phyloP scores from a whole-genome alignment of 805 yeast genomes.

The Candida nanaspora region DNA sequence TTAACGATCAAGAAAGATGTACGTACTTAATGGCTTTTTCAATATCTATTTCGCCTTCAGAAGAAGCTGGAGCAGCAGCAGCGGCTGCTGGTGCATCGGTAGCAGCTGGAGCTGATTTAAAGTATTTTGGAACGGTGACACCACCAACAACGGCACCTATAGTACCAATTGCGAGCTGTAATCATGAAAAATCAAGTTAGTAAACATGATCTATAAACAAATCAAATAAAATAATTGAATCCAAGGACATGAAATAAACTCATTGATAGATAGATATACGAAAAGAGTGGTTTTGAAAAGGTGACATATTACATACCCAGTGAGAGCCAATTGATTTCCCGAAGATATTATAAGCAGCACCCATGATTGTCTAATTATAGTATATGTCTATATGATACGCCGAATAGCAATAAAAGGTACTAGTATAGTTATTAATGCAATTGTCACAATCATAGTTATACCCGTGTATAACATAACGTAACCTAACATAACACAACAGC shows the following conservation, averaged over 20 bases:
- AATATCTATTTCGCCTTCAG: constrained; percentile 21
- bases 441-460: not conserved
- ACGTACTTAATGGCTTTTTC: constrained; percentile 26
- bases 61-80: constrained; percentile 41
- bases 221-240: not conserved
- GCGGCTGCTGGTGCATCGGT: constrained; percentile 53
- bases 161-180: constrained; percentile 77
- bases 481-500: not conserved
- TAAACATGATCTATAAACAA: too few relatives aligned
- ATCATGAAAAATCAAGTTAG: too few relatives aligned
- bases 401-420: too few relatives aligned
- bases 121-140: constrained; percentile 47
- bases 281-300: too few relatives aligned
- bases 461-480: too few relatives aligned
- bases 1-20: not conserved
- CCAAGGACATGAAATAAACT: not conserved
- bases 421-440: not conserved
- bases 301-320: constrained; percentile 43
- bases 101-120: constrained; percentile 13
- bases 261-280: not conserved
- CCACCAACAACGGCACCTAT: constrained; percentile 57
- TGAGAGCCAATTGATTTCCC: constrained; percentile 83
- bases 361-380: constrained; percentile 39
- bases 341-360: constrained; percentile 73
- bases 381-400: too few relatives aligned